phyloP scores from a whole-genome alignment of 345 rosid species.

The Microcos paniculata region DNA sequence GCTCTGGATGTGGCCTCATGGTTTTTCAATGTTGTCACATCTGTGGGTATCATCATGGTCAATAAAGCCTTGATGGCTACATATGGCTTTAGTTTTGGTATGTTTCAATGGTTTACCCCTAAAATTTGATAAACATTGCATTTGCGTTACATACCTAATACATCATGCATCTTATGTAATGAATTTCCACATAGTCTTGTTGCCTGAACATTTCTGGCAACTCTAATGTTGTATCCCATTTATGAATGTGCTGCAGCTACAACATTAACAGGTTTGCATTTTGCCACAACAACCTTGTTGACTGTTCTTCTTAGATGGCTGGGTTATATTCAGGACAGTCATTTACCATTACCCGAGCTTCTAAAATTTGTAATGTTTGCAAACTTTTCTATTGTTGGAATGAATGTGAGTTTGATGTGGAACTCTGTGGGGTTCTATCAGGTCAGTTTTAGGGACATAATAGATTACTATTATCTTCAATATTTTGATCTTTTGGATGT shows the following conservation, averaged over 20 bases:
- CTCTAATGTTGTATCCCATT: slow-evolving; percentile 26
- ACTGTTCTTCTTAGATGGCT: slow-evolving; percentile 74
- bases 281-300: slow-evolving; percentile 85
- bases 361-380: slow-evolving; percentile 86
- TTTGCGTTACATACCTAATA: not conserved
- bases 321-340: slow-evolving; percentile 83
- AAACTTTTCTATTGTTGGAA: slow-evolving; percentile 96
- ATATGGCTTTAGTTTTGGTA: slow-evolving; percentile 93
- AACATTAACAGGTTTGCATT: slow-evolving; percentile 95
- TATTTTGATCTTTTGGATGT: slow-evolving; percentile 13
- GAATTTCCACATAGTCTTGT: not conserved
- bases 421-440: slow-evolving; percentile 99
- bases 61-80: slow-evolving; percentile 97
- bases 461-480: not conserved
- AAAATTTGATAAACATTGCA: not conserved
- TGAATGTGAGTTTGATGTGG: slow-evolving; percentile 99
- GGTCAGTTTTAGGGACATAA: slow-evolving; percentile 38
- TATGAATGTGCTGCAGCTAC: slow-evolving; percentile 67
- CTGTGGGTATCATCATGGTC: slow-evolving; percentile 95
- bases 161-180: not conserved
- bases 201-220: not conserved
- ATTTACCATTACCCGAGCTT: slow-evolving; percentile 76
- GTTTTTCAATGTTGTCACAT: slow-evolving; percentile 95
- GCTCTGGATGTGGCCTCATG: slow-evolving; percentile 88
- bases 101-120: slow-evolving; percentile 6